Percentiles rank a stretch among this genome's conserved stretches.
These are phyloP conservation scores for Prunella vulgaris DNA, from an alignment of 257 asterid genomes.

Conservation along the genomic window DNA sequence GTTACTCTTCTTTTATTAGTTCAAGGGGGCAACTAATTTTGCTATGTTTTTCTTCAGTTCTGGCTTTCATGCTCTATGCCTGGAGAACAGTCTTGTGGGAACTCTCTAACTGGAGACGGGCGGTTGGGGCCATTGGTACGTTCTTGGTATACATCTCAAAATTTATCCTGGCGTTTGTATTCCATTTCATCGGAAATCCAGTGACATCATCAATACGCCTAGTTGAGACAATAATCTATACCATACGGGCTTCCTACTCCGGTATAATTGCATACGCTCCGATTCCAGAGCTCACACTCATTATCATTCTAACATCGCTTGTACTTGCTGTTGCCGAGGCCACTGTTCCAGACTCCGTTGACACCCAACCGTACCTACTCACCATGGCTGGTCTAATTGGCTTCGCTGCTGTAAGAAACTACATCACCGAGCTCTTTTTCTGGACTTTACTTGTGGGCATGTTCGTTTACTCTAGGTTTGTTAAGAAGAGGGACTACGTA, in stretches of 20 bases:
- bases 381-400: slow-evolving; percentile 71
- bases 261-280: slow-evolving; percentile 78
- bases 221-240: slow-evolving; percentile 50
- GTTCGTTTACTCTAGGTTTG: slow-evolving; percentile 53
- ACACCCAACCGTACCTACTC: slow-evolving; percentile 70
- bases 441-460: slow-evolving; percentile 67
- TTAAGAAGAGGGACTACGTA: slow-evolving; percentile 69
- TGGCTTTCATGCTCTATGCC: slow-evolving; percentile 56
- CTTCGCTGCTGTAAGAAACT: slow-evolving; percentile 71
- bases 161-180: slow-evolving; percentile 46
- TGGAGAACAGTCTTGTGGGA: slow-evolving; percentile 96
- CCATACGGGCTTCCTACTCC: slow-evolving; percentile 68
- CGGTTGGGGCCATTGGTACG: slow-evolving; percentile 25
- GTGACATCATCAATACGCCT: slow-evolving; percentile 48
- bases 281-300: slow-evolving; percentile 53
- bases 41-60: slow-evolving; percentile 34
- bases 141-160: slow-evolving; percentile 47
- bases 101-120: slow-evolving; percentile 64
- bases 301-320: slow-evolving; percentile 62
- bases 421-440: slow-evolving; percentile 68
- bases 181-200: slow-evolving; percentile 63
- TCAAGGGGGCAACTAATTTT: not conserved
- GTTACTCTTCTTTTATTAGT: too few species aligned
- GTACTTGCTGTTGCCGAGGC: slow-evolving; percentile 70
- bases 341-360: slow-evolving; percentile 66